Evolutionary conservation across 2,329 filamentous ascomycete genomes (phyloP).

Genomic region (Paracorniculantispora psalliotae): DNA sequence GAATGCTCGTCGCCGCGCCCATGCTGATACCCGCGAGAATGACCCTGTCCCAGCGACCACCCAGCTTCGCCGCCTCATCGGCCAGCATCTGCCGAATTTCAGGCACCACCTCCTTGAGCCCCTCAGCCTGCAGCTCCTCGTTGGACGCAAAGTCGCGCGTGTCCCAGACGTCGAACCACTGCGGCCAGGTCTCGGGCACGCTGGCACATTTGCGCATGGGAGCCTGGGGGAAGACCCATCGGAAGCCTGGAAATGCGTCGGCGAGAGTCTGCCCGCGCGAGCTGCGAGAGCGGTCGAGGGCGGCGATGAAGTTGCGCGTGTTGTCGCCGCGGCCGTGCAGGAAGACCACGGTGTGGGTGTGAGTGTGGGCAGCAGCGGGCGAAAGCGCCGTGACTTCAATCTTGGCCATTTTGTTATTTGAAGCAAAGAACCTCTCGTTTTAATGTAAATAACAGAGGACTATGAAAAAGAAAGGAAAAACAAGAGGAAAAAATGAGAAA

Average conservation of each 20-base stretch:
- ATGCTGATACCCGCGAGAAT: slow-evolving; percentile 43
- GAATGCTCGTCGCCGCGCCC: slow-evolving; percentile 37
- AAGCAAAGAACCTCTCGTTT: no score
- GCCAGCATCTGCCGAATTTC: slow-evolving; percentile 28
- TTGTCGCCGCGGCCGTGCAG: slow-evolving; percentile 42
- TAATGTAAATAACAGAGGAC: neutral
- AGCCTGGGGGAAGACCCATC: slow-evolving; percentile 47
- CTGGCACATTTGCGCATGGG: slow-evolving; percentile 24
- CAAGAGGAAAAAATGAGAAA: no score
- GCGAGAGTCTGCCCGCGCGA: slow-evolving; percentile 30
- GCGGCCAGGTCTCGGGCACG: slow-evolving; percentile 25
- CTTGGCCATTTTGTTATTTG: neutral
- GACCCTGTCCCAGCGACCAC: slow-evolving; percentile 33
- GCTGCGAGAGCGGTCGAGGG: slow-evolving; percentile 27
- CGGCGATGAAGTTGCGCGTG: slow-evolving; percentile 27
- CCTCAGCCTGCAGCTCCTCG: slow-evolving; percentile 38
- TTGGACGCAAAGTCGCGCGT: slow-evolving; percentile 33
- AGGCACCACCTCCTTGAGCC: slow-evolving; percentile 34
- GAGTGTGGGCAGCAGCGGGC: slow-evolving; percentile 12
- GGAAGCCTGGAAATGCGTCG: slow-evolving; percentile 39
- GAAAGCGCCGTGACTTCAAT: neutral
- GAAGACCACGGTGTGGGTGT: slow-evolving; percentile 41
- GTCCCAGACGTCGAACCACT: slow-evolving; percentile 51
- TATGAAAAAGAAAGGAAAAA: no score
- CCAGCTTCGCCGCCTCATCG: slow-evolving; percentile 31